phyloP scores from a whole-genome alignment of 1,284 basidiomycete genomes.

The Fomes fomentarius region DNA sequence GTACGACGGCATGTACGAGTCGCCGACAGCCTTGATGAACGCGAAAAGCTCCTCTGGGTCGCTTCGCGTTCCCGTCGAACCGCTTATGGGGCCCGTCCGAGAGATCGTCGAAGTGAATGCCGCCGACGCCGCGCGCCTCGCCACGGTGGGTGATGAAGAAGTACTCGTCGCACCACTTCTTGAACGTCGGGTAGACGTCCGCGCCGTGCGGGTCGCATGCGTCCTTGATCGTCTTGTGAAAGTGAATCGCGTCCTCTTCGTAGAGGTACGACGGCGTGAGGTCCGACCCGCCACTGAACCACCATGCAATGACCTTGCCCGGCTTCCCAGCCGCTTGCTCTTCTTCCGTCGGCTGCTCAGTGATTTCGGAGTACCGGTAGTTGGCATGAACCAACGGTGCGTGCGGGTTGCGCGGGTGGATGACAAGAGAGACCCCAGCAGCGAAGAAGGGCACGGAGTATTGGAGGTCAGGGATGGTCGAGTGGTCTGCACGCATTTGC shows the following conservation, averaged over 20 bases:
- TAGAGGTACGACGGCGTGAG: slow-evolving; percentile 95
- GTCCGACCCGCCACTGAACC: slow-evolving; percentile 97
- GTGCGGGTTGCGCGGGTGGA: slow-evolving; percentile 93
- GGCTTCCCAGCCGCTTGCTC: slow-evolving; percentile 35
- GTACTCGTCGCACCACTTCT: slow-evolving; percentile 98
- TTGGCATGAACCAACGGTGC: slow-evolving; percentile 96
- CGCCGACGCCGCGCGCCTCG: slow-evolving; percentile 91
- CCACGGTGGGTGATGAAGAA: slow-evolving; percentile 92
- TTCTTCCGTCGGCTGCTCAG: slow-evolving; percentile 47
- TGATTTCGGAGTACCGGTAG: slow-evolving; percentile 97
- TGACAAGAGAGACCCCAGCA: slow-evolving; percentile 88
- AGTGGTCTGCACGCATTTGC: slow-evolving; percentile 95
- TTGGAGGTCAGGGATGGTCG: slow-evolving; percentile 68
- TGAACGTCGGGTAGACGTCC: slow-evolving; percentile 81
- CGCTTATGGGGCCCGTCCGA: slow-evolving; percentile 60
- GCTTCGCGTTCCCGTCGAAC: slow-evolving; percentile 46
- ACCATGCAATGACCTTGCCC: slow-evolving; percentile 82
- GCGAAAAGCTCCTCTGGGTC: slow-evolving; percentile 75
- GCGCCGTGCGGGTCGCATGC: slow-evolving; percentile 80
- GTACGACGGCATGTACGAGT: slow-evolving; percentile 86
- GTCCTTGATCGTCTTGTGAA: slow-evolving; percentile 80
- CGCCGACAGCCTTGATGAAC: slow-evolving; percentile 72
- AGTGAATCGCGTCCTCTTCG: slow-evolving; percentile 86
- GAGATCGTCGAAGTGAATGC: slow-evolving; percentile 96
- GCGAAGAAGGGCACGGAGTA: slow-evolving; percentile 89